phyloP scores from a whole-genome alignment of 108 stramenopile species.

The Cyclostephanos tholiformis region DNA sequence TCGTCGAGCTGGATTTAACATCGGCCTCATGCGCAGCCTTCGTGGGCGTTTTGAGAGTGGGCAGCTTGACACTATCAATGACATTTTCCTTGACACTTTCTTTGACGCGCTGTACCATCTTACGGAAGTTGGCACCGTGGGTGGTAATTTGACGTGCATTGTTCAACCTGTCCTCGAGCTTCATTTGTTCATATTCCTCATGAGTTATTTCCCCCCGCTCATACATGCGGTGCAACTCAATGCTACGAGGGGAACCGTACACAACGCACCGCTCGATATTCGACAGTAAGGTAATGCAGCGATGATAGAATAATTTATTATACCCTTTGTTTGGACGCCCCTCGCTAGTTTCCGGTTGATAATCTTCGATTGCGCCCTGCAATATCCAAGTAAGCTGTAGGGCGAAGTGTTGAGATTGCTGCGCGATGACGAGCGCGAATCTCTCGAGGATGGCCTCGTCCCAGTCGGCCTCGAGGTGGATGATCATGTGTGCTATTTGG shows the following conservation, averaged over 20 bases:
- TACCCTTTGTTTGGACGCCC: slow-evolving; percentile 84
- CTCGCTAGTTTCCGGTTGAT: slow-evolving; percentile 92
- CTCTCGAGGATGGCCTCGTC: slow-evolving; percentile 93
- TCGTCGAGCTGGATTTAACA: slow-evolving; percentile 13
- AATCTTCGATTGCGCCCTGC: slow-evolving; percentile 97
- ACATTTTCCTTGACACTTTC: slow-evolving; percentile 17
- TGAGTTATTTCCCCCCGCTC: slow-evolving; percentile 89
- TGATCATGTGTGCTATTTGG: slow-evolving; percentile 99
- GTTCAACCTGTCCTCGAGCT: slow-evolving; percentile 92
- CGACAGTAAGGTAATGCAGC: slow-evolving; percentile 92
- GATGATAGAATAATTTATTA: slow-evolving; percentile 86
- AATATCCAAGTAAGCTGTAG: slow-evolving; percentile 97
- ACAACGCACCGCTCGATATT: slow-evolving; percentile 95
- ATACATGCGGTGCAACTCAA: slow-evolving; percentile 87
- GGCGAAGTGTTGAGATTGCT: slow-evolving; percentile 97
- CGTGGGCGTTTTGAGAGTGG: slow-evolving; percentile 31
- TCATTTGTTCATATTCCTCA: slow-evolving; percentile 83
- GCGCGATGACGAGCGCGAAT: slow-evolving; percentile 94
- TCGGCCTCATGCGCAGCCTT: slow-evolving; percentile 25
- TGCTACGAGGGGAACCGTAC: slow-evolving; percentile 77
- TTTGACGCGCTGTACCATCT: slow-evolving; percentile 41
- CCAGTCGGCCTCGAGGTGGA: slow-evolving; percentile 97
- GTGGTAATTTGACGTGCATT: slow-evolving; percentile 84
- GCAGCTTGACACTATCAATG: slow-evolving; percentile 20
- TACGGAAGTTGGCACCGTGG: slow-evolving; percentile 49